Base-by-base conservation (phyloP, 345 rosid species). In the Dimocarpus longan region DNA sequence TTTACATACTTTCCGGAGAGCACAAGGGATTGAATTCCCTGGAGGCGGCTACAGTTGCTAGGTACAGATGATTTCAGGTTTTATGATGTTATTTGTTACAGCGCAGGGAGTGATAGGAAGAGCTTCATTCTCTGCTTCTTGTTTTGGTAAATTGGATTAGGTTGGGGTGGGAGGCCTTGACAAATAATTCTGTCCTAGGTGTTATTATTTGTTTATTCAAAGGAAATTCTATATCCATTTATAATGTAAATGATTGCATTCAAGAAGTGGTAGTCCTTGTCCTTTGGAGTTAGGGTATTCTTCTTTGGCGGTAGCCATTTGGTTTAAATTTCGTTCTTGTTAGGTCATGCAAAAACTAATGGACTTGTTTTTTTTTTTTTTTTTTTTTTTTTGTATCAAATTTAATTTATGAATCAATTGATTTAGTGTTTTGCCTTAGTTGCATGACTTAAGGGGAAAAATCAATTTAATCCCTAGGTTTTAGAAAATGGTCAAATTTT, bases 231-330 rank as follows among this genome's bases (percentile, higher is more conserved):
- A 39, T 82, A 50, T 48, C 40, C 73, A 71, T 82, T 78, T 48
- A 62, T 67, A 62, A 32, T 80, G 79, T 73, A 77, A 82, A 74
- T 75, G 80, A 63, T 67, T 77, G 73, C 65, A 74, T 70, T 74
- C 73, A 75, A 73, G 76, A 70, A 71, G 71, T 21, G 43, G 26
- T 60, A 46, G 52, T 37, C 60, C 50, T 73, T 66, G 60, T 46
- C 71, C 54, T 11, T 48, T 50, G 57, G 37, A 68, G 64, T n/a
- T 8, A 18, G 59, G 16, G 19, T n/a, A 21, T 59, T 59, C 64
- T n/a, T 59, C 56, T 48, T 48, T 48, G 11, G 52, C 11, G 52
- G 16, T 48, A 62, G 59, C 71, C 56, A 73, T 69, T 72, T 57
- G 65, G 66, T 48, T 81, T 68, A 54, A 66, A 78, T 70, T 32